Base-by-base conservation (phyloP, 1,284 basidiomycete genomes). In the Laetiporus sulphureus region DNA sequence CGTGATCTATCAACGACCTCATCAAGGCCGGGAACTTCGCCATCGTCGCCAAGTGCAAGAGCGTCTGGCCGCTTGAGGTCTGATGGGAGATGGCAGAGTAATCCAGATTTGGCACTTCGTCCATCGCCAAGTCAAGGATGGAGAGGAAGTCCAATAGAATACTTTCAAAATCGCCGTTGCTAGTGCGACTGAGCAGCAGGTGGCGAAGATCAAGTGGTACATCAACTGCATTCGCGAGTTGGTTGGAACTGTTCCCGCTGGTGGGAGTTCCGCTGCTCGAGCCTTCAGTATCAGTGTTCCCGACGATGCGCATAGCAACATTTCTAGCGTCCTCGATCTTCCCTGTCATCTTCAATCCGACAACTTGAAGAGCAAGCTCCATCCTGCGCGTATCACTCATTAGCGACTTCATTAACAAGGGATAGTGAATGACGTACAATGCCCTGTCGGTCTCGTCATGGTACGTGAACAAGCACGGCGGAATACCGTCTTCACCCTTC, bases 301-400 rank as follows among this genome's bases (percentile, higher is more conserved):
- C 78, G 31, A 90, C 83, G 49, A 89, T 90, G 33, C 85, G 76
- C 76, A 88, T 80, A 16, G 93, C 93, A 32, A 95, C 86, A 50
- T 92, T 89, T 61, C 89, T 84, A 3, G 92, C 90, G 44, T 93
- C 89, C 54, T 95, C 90, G 40, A 95, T 83, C 58, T 91, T 89
- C 29, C 93, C 93, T 0, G 91, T 96, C 90, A 96, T 94, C 69
- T 95, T 93, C 49, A 96, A 67, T 2, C 93, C 93, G 20, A 97
- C 91, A 7, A 96, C 91, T 59, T 95, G 91, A 5, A 97, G 69
- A 36, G 93, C 93, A 42, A 96, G 75, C 61, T 96, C 93, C 91
- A 96, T 94, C 48, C 87, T 91, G 53, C 18, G 29, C 32, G 38
- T 20, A n/a, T 6, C 22, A 20, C 6, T 23, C 8, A 16, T 8